Percentiles rank a stretch among this genome's conserved stretches.
Evolutionary conservation across 2,329 filamentous ascomycete species (phyloP).

Genomic region (Calonectria naviculata): DNA sequence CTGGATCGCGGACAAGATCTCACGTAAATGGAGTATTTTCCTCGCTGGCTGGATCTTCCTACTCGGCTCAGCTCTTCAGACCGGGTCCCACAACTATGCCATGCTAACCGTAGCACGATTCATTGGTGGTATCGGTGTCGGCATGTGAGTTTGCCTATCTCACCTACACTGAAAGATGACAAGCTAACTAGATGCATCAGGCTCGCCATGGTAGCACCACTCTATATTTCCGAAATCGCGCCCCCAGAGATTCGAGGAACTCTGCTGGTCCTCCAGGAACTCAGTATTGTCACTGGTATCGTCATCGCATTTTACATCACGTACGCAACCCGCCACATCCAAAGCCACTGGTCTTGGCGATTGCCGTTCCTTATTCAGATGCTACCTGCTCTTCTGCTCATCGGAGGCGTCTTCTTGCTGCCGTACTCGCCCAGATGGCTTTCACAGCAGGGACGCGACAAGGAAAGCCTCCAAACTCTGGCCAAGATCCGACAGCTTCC

Average conservation of each 20-base stretch:
- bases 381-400: neutral
- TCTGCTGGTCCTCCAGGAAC: neutral
- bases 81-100: neutral
- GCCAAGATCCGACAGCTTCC: neutral
- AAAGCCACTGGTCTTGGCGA: neutral
- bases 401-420: neutral
- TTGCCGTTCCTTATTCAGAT: neutral
- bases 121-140: neutral
- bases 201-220: neutral
- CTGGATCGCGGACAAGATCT: constrained; percentile 20
- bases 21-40: constrained; percentile 11
- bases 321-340: neutral
- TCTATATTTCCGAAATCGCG: neutral
- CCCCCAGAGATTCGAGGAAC: neutral
- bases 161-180: neutral
- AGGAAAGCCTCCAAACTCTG: neutral
- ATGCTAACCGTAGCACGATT: neutral
- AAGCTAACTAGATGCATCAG: neutral
- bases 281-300: neutral
- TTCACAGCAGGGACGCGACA: neutral
- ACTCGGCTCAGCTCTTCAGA: neutral
- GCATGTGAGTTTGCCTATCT: neutral
- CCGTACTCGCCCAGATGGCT: neutral
- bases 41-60: constrained; percentile 3
- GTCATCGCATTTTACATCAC: neutral